Evolutionary conservation across 1,139 yeast species (phyloP).

Genomic region (Schwanniomyces etchellsii): DNA sequence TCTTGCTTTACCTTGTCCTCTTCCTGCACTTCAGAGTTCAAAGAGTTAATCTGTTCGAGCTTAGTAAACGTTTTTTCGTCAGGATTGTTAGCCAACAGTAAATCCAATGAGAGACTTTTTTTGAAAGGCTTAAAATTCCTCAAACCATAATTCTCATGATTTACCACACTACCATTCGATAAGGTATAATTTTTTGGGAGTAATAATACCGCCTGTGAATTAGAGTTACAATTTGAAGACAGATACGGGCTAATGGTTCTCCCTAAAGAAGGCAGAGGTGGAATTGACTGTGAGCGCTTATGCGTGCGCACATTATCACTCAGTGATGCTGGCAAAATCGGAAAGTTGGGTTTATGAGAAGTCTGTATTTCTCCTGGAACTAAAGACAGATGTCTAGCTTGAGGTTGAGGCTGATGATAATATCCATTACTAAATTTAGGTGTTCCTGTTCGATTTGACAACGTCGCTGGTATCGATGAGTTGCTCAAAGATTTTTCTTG

Average conservation of each 20-base stretch:
- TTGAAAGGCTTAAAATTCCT: slow-evolving; percentile 4
- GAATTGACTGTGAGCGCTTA: slow-evolving; percentile 29
- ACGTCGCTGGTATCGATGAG: not conserved
- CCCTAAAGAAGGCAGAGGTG: slow-evolving; percentile 25
- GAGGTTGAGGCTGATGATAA: slow-evolving; percentile 1
- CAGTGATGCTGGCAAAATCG: not conserved
- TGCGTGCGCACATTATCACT: slow-evolving; percentile 11
- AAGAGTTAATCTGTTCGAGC: not conserved
- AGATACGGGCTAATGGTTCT: slow-evolving; percentile 6
- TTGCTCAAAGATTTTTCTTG: not conserved
- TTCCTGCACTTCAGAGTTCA: not conserved
- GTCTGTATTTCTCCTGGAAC: not conserved
- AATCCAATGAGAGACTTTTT: slow-evolving; percentile 29
- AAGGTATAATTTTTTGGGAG: slow-evolving; percentile 43
- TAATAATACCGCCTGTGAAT: slow-evolving; percentile 35
- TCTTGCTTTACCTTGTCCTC: too few species aligned
- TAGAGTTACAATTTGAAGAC: slow-evolving; percentile 7
- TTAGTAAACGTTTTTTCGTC: not conserved
- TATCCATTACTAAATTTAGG: not conserved
- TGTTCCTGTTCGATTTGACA: not conserved
- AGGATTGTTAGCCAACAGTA: slow-evolving; percentile 6
- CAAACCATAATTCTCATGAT: not conserved
- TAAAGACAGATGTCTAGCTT: not conserved
- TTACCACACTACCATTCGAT: slow-evolving; percentile 12
- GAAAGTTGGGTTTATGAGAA: too few species aligned